These are phyloP conservation scores for Rhodotorula sp. DNA, from an alignment of 1,284 basidiomycete species.

Conservation along the genomic window DNA sequence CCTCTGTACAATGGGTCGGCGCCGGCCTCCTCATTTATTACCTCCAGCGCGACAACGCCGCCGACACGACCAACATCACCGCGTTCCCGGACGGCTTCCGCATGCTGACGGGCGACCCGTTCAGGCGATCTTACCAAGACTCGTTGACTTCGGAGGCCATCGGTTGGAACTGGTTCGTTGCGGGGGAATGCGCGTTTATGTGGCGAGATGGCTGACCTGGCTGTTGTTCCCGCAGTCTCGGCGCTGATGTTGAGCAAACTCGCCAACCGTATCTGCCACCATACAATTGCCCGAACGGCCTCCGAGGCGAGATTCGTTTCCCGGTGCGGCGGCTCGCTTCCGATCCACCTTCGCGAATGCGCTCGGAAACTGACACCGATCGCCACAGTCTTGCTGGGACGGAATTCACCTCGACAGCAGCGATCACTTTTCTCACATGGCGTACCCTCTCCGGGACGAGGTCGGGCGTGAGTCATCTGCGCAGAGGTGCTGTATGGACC, in stretches of 20 bases:
- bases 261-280: conserved; percentile 50
- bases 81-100: conserved; percentile 56
- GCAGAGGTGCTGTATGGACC: not conserved
- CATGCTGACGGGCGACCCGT: conserved; percentile 54
- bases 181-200: conserved; percentile 11
- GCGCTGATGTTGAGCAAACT: conserved; percentile 8
- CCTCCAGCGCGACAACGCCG: conserved; percentile 15
- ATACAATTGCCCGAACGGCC: conserved; percentile 50
- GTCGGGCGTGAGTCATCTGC: conserved; percentile 47
- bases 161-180: conserved; percentile 49
- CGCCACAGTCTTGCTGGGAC: conserved; percentile 53
- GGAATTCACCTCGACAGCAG: conserved; percentile 50
- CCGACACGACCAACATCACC: conserved; percentile 45
- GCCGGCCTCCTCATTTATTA: conserved; percentile 28
- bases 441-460: conserved; percentile 50
- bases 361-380: too few relatives aligned
- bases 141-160: conserved; percentile 48
- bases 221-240: not conserved
- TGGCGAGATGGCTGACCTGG: too few relatives aligned
- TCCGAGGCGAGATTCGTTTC: conserved; percentile 45
- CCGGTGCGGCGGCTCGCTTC: conserved; percentile 42
- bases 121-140: conserved; percentile 50
- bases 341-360: too few relatives aligned
- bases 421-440: conserved; percentile 51
- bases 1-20: conserved; percentile 12